These are phyloP conservation scores for Monosporascus sp. DNA, from an alignment of 2,329 filamentous ascomycete species.

Conservation along the genomic window DNA sequence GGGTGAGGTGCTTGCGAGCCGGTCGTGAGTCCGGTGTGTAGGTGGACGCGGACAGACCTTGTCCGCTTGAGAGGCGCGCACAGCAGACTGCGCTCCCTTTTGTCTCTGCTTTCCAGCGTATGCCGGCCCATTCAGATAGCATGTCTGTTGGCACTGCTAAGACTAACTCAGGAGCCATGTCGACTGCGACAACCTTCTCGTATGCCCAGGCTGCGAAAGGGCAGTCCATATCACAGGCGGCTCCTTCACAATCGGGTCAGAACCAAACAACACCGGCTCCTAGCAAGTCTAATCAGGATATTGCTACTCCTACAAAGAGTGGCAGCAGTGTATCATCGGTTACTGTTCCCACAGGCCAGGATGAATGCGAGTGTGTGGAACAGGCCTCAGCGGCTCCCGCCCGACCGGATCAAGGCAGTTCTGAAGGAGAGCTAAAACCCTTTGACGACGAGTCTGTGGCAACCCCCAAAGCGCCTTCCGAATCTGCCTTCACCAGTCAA, in stretches of 20 bases:
- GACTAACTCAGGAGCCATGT: slow-evolving; percentile 37
- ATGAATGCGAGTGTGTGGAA: slow-evolving; percentile 25
- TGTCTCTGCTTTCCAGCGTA: slow-evolving; percentile 11
- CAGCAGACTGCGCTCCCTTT: slow-evolving; percentile 14
- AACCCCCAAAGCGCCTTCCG: slow-evolving; percentile 1
- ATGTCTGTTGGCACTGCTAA: slow-evolving; percentile 8
- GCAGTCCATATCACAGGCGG: slow-evolving; percentile 41
- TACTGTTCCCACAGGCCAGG: slow-evolving; percentile 32
- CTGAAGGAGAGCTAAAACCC: background rate
- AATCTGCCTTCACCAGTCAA: slow-evolving; percentile 11
- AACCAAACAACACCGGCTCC: slow-evolving; percentile 27
- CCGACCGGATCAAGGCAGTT: background rate
- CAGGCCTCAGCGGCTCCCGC: slow-evolving; percentile 14
- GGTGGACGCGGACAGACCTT: slow-evolving; percentile 21
- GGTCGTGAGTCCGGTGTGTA: slow-evolving; percentile 19
- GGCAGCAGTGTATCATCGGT: slow-evolving; percentile 29
- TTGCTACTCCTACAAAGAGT: slow-evolving; percentile 24
- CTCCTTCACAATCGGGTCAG: slow-evolving; percentile 22
- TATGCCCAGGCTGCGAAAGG: slow-evolving; percentile 96
- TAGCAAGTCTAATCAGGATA: slow-evolving; percentile 30
- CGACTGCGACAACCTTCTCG: slow-evolving; percentile 64
- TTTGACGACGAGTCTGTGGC: background rate
- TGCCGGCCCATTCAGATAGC: slow-evolving; percentile 7
- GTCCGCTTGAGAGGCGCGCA: slow-evolving; percentile 19
- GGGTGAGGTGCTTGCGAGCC: slow-evolving; percentile 20